Percentiles rank a stretch among this genome's conserved stretches.
Evolutionary conservation across 371 early-diverging fungal species (phyloP).

Genomic region (Zopfochytrium polystomum): DNA sequence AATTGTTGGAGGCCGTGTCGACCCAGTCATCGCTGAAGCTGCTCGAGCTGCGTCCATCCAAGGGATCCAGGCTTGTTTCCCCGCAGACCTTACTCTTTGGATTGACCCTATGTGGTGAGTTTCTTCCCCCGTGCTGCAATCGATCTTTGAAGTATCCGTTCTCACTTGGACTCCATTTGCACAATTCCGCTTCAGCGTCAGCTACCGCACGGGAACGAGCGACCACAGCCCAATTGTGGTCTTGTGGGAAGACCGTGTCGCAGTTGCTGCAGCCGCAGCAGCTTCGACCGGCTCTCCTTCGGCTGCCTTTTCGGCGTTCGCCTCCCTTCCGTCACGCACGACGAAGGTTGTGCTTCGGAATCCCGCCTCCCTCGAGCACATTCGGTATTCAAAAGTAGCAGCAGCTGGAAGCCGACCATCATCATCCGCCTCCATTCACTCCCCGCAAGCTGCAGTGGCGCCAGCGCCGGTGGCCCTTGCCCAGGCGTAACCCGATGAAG

Average conservation of each 20-base stretch:
- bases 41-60: conserved; percentile 3
- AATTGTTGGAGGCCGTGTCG: conserved; percentile 6
- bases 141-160: too few species aligned
- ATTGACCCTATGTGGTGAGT: neutral
- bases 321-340: neutral
- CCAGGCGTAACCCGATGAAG: too few species aligned
- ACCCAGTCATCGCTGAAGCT: conserved; percentile 6
- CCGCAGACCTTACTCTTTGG: neutral
- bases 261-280: neutral
- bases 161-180: too few species aligned
- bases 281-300: neutral
- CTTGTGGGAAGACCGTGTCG: neutral
- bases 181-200: too few species aligned
- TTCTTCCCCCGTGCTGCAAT: too few species aligned
- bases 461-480: too few species aligned
- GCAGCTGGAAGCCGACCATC: too few species aligned
- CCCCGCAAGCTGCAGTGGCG: too few species aligned
- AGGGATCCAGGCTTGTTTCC: neutral
- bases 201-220: neutral
- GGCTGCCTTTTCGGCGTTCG: neutral
- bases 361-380: too few species aligned
- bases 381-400: too few species aligned
- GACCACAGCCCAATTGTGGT: neutral
- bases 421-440: too few species aligned
- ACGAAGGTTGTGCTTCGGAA: too few species aligned